phyloP scores from a whole-genome alignment of 202 grass and related monocot genomes.

The Digitaria exilis region DNA sequence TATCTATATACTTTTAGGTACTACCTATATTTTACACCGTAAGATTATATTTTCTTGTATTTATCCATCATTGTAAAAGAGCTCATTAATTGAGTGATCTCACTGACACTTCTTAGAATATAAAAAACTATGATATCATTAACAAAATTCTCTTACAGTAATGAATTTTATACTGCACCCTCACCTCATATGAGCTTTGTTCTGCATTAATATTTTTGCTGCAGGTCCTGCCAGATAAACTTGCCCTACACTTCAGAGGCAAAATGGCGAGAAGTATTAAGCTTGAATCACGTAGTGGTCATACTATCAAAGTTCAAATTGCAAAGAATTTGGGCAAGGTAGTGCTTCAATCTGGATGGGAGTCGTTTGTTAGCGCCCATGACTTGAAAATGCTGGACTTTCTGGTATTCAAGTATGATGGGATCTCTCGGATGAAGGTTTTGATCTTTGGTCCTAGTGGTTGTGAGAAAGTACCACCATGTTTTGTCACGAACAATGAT shows the following conservation, averaged over 20 bases:
- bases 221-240: background rate
- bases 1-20: too few species aligned
- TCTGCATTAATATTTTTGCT: background rate
- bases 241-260: background rate
- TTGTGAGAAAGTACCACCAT: slow-evolving; percentile 34
- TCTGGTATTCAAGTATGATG: slow-evolving; percentile 51
- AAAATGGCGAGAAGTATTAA: background rate
- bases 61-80: too few species aligned
- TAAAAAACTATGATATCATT: background rate
- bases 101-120: background rate
- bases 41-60: too few species aligned
- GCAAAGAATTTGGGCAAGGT: too few species aligned
- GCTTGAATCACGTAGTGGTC: background rate
- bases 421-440: slow-evolving; percentile 40
- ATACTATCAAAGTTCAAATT: background rate
- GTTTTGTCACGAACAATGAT: background rate
- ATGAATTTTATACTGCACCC: background rate
- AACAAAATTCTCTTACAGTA: background rate
- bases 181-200: background rate
- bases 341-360: too few species aligned
- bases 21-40: too few species aligned
- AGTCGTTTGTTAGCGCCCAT: slow-evolving; percentile 14
- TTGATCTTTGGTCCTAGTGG: slow-evolving; percentile 40
- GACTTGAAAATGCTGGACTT: slow-evolving; percentile 33
- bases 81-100: too few species aligned